Evolutionary conservation across 108 stramenopile species (phyloP), one percentile per base, ranked within the genome.

Genomic region (Pseudonitzschia pungens): DNA sequence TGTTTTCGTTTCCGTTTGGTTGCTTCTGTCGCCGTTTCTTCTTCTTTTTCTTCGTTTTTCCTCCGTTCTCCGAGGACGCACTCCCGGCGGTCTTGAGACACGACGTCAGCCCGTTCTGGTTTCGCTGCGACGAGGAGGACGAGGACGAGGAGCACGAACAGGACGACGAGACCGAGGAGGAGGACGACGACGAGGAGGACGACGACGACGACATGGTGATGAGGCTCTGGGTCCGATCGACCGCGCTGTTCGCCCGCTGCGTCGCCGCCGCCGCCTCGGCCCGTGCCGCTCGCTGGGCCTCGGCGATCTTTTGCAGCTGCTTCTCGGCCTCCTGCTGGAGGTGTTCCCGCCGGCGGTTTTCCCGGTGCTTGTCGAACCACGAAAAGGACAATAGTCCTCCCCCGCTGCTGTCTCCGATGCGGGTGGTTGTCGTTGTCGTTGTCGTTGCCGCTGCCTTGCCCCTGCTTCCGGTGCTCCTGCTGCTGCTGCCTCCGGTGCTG

Each of bases 301-400:
- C 70, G n/a, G 54, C 59, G 26, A 85, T 69, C 42, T 79, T 85
- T 40, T 62, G 71, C 29, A 78, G 21, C 62, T 85, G 84, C 28
- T 69, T 36, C 63, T 85, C 84, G 1, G 84, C 84, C 57, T 79
- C 69, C 50, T 76, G 62, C 65, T 81, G 74, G 27, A 85, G 57
- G 70, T 77, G 59, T 44, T 70, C 66, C 48, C 81, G 71, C 28
- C 77, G 68, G 21, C 78, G 70, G 65, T 57, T 43, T 68, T 81
- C 76, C 18, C 75, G 59, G 68, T 73, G 64, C 26, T 50, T 51
- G 48, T 76, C 77, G 24, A 85, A 50, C 84, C 84, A 85, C 8
- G 57, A 58, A 48, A 48, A 48, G 9, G 45, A 48, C 9, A 48
- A 12, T 1, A 48, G 18, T 18, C 45, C 45, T 12, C 45, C 45